Base-by-base conservation (phyloP, 805 yeast genomes). In the Wickerhamia fluorescens region DNA sequence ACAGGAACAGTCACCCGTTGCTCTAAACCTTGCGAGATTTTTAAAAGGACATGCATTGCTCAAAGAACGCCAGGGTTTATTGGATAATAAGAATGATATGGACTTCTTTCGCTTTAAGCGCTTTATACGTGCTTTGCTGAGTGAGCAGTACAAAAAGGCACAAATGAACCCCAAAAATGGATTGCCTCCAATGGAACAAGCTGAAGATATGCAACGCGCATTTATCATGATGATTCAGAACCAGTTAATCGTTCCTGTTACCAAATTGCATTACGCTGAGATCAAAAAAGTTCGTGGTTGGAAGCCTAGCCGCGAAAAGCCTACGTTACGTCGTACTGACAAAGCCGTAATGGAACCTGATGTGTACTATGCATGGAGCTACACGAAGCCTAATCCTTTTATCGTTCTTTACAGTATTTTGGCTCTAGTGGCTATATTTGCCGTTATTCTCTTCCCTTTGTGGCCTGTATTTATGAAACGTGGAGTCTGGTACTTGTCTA, bases 391-490 rank as follows among this genome's bases (percentile, higher is more conserved):
- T 16, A 80, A 75, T 43, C 79, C 87, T 28, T 72, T 53, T 40
- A 73, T 82, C 35, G 50, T 74, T 25, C 51, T 75, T 24, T 76
- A 76, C 43, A 79, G 84, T 6, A 68, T 78, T 3, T 66, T 82
- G 40, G 78, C 81, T 16, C 57, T 89, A 13, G 73, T 71, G 5
- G 79, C 73, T 14, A 67, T 81, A 4, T 74, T 81, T 41, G 65
- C 73, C 2, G 51, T 79, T 17, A 75, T 83, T 20, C 61, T 82
- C 47, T 92, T 86, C 77, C 98, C 97, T 38, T 68, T 92, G 47
- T 92, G 98, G 98, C 98, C 98, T 16, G 48, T 65, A 20, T 75
- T 79, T 56, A 77, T 92, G 92, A 78, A 94, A 52, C 68, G 69
- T 31, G 94, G 92, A 24, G 95, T 85, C 18, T 92, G 95, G 83